Evolutionary conservation across 2,329 filamentous ascomycete species (phyloP), one percentile per base, ranked within the genome.

Genomic region (Cladosporium velox): DNA sequence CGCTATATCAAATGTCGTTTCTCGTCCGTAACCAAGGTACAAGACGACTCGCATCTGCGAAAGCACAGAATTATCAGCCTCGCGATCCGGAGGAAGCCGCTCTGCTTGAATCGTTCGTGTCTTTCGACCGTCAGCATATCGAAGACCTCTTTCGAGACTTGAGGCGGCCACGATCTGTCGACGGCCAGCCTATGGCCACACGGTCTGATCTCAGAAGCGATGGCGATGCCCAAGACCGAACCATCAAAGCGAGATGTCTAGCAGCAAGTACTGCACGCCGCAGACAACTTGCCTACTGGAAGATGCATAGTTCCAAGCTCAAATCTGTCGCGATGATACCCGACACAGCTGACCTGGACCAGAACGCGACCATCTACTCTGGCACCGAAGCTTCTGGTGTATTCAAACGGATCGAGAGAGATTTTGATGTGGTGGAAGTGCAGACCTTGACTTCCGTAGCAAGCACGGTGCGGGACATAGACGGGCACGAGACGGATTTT

Each of bases 231-330:
- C 38, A 41, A 8, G 38, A 41, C n/a, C 1, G 5, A 7, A 15
- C 38, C 7, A 15, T 41, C 38, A 41, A 41, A 8, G 38, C 38
- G 38, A 41, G 38, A 5, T 41, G 38, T 41, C 38, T 41, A 15
- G 38, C 15, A 41, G 49, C 49, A 30, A 52, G 49, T 28, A 52
- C 10, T 15, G 24, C 21, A 30, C 60, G 60, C 4, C 44, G 60
- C 3, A 32, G 60, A 41, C 44, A 63, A 26, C 35, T 63, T n/a
- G 30, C n/a, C 1, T 63, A 63, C n/a, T 54, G 60, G 60, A n/a
- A 51, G 26, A 35, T n/a, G 28, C 60, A 63, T 24, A 41, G 44
- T 7, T 28, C 18, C 1, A 63, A 63, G 28, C 49, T 63, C 15
- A 41, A 41, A 15, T 41, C 38, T 6, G 7, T 41, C 38, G 38